Conservation (phyloP, 108 stramenopile genomes). For the Schizochytrium sp. region DNA sequence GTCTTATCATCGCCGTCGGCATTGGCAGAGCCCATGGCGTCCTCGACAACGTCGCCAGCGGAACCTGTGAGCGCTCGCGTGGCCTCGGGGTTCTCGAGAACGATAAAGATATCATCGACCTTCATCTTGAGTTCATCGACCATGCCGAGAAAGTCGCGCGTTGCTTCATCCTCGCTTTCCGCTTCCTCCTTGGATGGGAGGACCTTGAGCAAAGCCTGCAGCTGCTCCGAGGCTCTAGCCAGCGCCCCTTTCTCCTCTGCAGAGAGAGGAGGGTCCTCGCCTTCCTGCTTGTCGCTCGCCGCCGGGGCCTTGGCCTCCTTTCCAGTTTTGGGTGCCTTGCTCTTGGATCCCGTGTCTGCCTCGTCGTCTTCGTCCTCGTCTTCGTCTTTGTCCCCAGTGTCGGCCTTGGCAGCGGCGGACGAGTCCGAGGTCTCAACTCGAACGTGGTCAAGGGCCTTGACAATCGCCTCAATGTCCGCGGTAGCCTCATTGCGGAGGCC, state of each 20-base stretch:
- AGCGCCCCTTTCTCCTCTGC: neutral
- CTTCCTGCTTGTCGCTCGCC: neutral
- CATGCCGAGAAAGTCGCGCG: neutral
- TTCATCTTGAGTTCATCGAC: conserved; percentile 12
- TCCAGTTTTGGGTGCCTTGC: neutral
- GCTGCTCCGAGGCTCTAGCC: neutral
- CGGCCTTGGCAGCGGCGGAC: neutral
- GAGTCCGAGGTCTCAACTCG: neutral
- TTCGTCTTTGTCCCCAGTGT: neutral
- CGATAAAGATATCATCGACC: neutral
- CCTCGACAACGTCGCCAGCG: neutral
- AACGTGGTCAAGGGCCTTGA: neutral
- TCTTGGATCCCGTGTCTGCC: neutral
- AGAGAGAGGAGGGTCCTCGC: neutral
- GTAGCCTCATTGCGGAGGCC: neutral
- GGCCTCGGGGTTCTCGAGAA: neutral
- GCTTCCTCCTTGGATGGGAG: neutral
- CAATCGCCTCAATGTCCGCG: neutral
- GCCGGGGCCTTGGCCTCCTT: neutral
- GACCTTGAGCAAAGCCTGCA: neutral
- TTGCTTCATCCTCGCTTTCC: neutral
- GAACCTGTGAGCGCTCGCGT: neutral
- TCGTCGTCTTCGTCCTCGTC: neutral
- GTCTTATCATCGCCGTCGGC: neutral
- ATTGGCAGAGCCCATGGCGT: neutral